Evolutionary conservation across 2,329 filamentous ascomycete species (phyloP).

Genomic region (Venturia asperata): DNA sequence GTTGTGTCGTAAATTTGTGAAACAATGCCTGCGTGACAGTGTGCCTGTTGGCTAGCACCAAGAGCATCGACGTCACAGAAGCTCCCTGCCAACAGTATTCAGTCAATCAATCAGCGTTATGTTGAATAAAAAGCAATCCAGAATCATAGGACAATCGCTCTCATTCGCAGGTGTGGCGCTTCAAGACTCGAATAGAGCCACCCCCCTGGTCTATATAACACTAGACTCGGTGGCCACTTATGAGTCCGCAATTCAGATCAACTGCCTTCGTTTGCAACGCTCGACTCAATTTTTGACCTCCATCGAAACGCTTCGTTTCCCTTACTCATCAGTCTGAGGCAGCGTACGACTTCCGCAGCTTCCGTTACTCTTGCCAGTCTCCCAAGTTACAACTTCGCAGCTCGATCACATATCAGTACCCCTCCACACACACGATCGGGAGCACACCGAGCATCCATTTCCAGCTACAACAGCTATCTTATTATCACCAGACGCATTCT

Average conservation of each 20-base stretch:
- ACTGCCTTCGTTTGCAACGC: background rate
- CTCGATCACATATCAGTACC: background rate
- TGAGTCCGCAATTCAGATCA: slow-evolving; percentile 1
- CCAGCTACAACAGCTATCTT: background rate
- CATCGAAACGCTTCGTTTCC: slow-evolving; percentile 7
- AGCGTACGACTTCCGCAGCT: slow-evolving; percentile 2
- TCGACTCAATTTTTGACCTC: slow-evolving; percentile 1
- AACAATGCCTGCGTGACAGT: slow-evolving; percentile 1
- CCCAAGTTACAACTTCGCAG: background rate
- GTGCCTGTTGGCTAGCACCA: background rate
- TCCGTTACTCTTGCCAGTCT: slow-evolving; percentile 12
- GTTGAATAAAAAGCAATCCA: background rate
- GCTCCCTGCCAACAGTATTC: background rate
- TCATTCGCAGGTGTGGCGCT: slow-evolving; percentile 4
- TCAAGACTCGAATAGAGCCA: background rate
- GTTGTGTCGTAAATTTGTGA: background rate
- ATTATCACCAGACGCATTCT: slow-evolving; percentile 8
- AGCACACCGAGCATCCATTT: background rate
- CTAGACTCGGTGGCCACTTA: background rate
- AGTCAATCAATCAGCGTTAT: background rate
- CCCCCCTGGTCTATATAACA: background rate
- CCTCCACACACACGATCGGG: background rate
- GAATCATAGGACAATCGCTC: background rate
- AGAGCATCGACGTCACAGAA: background rate
- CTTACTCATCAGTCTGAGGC: slow-evolving; percentile 12